Percentiles rank a stretch among this genome's conserved stretches.
These are phyloP conservation scores for Anethum foeniculum DNA, from an alignment of 140 eudicot species.

Conservation along the genomic window DNA sequence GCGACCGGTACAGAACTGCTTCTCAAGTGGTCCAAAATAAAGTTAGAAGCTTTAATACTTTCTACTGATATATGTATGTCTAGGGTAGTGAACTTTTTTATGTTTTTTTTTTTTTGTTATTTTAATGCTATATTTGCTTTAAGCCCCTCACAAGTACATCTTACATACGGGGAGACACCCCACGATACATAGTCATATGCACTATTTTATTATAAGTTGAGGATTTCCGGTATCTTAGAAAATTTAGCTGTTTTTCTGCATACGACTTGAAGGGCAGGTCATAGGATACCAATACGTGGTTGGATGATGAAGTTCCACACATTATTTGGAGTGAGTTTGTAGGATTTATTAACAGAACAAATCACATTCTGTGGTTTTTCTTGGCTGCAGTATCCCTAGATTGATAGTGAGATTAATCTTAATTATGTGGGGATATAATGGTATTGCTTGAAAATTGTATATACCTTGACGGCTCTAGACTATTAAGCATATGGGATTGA, in stretches of 20 bases:
- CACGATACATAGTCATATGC: background rate
- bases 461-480: background rate
- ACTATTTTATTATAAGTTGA: background rate
- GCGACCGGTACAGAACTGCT: slow-evolving; percentile 97
- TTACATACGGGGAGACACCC: background rate
- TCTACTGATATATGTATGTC: slow-evolving; percentile 36
- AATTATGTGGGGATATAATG: background rate
- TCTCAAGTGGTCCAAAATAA: slow-evolving; percentile 93
- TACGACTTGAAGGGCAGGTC: background rate
- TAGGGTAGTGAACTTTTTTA: slow-evolving; percentile 3
- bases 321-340: background rate
- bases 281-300: background rate
- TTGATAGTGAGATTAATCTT: background rate
- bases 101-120: background rate
- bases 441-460: background rate
- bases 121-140: background rate
- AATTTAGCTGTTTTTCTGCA: background rate
- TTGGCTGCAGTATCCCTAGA: background rate
- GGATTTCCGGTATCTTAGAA: background rate
- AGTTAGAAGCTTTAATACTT: slow-evolving; percentile 57
- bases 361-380: background rate
- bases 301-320: background rate
- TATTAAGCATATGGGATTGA: background rate
- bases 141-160: background rate
- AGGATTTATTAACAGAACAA: background rate